A percentile compares a stretch with the other conserved stretches of the same genome.
Evolutionary conservation across 306 rosid genomes (phyloP).

Genomic region (Quercus alba): DNA sequence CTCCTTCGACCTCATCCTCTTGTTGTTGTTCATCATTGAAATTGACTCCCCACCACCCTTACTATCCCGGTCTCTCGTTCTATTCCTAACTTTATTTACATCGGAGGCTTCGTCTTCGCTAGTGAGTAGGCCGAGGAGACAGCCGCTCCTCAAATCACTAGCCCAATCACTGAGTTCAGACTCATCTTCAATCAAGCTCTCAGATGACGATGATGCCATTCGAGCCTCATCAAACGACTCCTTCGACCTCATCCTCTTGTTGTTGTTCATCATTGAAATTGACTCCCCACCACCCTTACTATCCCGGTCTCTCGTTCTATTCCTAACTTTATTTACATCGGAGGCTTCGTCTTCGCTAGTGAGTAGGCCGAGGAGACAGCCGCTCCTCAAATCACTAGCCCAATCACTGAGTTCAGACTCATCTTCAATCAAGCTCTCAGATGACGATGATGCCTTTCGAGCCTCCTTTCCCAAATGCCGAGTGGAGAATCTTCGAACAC

Average conservation of each 20-base stretch:
- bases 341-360: conserved; percentile 34
- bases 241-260: conserved; percentile 26
- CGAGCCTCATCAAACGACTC: conserved; percentile 31
- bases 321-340: conserved; percentile 19
- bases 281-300: conserved; percentile 15
- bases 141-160: too few relatives aligned
- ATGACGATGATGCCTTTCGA: conserved; percentile 21
- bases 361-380: conserved; percentile 27
- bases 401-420: conserved; percentile 87
- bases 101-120: too few relatives aligned
- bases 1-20: too few relatives aligned
- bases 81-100: too few relatives aligned
- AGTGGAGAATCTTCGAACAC: conserved; percentile 36
- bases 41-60: too few relatives aligned
- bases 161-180: too few relatives aligned
- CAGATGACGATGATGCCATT: too few relatives aligned
- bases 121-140: too few relatives aligned
- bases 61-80: too few relatives aligned
- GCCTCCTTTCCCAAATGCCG: conserved; percentile 25
- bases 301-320: conserved; percentile 21
- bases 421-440: conserved; percentile 68
- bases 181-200: too few relatives aligned
- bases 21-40: too few relatives aligned
- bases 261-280: not conserved
- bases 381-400: conserved; percentile 60